Base-by-base conservation (phyloP, 345 rosid species). In the Lagerstroemia speciosa region DNA sequence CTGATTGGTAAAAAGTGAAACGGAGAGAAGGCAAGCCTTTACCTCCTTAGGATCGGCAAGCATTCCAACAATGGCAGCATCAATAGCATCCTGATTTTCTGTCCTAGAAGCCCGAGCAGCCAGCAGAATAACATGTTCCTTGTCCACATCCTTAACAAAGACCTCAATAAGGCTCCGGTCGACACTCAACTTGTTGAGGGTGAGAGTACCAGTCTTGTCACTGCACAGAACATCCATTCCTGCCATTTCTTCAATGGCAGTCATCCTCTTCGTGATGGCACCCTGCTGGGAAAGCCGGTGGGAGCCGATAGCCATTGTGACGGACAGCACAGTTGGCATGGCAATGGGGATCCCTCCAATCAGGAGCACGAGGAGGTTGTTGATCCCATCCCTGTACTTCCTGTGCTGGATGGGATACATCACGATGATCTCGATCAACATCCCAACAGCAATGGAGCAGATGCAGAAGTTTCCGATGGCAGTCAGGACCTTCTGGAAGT, bases 211-310 rank as follows among this genome's bases (percentile, higher is more conserved):
- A 19, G 83, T 79, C 55, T 76, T 76, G 33, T 79, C 83, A 30
- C 83, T 79, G 74, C 83, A 76, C 7, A 79, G 71, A 57, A 79
- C 83, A 58, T 79, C 83, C 83, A 79, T 79, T 48, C 83, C 80
- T 7, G 83, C 83, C 78, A 76, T 53, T 62, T 79, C 83, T 52
- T 79, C 83, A 29, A 79, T 79, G 65, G 83, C 83, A 45, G 83
- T 76, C 83, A 79, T 79, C 43, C 83, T 70, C 80, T 79, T 79
- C 19, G 83, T 79, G 72, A 79, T 79, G 43, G 83, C 83, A 24
- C 80, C 83, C 57, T 79, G 80, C 37, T 76, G 74, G 22, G 83
- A 79, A 20, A 79, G 71, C 71, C 73, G 67, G 76, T 79, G 83
- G 14, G 83, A 79, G 33, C 83, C 83, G 27, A 79, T 79, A 34